Percentiles rank a stretch among this genome's conserved stretches.
These are phyloP conservation scores for Cryptococcus floricola DNA, from an alignment of 1,284 basidiomycete genomes.

Conservation along the genomic window DNA sequence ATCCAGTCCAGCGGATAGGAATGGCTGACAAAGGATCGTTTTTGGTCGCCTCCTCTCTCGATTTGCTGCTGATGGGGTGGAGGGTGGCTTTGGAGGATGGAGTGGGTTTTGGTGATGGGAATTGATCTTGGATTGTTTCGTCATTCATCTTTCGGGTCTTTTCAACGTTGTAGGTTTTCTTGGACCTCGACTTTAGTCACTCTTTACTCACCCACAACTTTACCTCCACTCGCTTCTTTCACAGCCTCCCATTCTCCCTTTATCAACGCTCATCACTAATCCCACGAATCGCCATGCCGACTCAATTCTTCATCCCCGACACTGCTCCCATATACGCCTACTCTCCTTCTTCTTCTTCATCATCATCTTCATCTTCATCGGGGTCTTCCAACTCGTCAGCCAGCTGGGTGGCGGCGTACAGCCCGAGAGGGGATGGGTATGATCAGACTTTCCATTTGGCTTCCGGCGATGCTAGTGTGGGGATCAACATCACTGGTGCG, in stretches of 20 bases:
- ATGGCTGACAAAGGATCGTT: too few species aligned
- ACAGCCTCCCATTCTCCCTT: neutral
- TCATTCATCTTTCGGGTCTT: too few species aligned
- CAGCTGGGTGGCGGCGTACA: conserved; percentile 26
- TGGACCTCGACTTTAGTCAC: neutral
- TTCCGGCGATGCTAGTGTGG: conserved; percentile 4
- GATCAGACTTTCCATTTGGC: conserved; percentile 32
- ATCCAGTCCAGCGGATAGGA: too few species aligned
- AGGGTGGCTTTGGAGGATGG: too few species aligned
- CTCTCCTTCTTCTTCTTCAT: conserved; percentile 12
- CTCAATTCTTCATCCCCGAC: conserved; percentile 30
- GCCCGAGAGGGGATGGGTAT: conserved; percentile 23
- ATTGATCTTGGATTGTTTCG: too few species aligned
- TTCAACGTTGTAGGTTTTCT: too few species aligned
- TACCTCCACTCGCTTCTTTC: neutral
- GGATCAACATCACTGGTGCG: conserved; percentile 24
- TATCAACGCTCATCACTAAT: neutral
- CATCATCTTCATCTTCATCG: neutral
- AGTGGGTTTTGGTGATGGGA: too few species aligned
- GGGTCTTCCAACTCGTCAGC: neutral
- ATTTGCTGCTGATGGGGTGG: too few species aligned
- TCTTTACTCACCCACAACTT: neutral
- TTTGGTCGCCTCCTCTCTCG: too few species aligned
- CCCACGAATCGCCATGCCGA: neutral
- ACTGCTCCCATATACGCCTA: conserved; percentile 32